These are phyloP conservation scores for Tylopilus vinaceipallidus DNA, from an alignment of 768 basidiomycete genomes.

Conservation along the genomic window DNA sequence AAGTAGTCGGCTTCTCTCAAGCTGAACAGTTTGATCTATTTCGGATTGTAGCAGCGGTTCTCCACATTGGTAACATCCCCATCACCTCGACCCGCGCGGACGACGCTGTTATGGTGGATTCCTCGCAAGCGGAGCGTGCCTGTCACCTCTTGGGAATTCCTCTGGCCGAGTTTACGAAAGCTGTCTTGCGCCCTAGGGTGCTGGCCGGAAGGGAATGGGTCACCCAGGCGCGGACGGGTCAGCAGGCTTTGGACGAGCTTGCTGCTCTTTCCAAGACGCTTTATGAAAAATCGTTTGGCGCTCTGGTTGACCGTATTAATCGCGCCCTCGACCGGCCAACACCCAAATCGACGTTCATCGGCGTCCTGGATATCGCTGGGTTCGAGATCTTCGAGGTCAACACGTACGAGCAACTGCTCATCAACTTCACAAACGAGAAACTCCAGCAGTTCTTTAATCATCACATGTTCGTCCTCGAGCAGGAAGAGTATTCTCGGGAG, in stretches of 20 bases:
- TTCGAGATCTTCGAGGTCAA: slow-evolving; percentile 97
- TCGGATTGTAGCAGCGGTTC: slow-evolving; percentile 88
- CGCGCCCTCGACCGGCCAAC: slow-evolving; percentile 90
- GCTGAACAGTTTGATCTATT: slow-evolving; percentile 90
- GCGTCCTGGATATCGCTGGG: slow-evolving; percentile 97
- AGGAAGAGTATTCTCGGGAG: slow-evolving; percentile 96
- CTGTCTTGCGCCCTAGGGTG: slow-evolving; percentile 84
- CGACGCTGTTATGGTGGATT: slow-evolving; percentile 73
- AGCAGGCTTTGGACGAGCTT: slow-evolving; percentile 92
- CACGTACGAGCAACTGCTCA: slow-evolving; percentile 95
- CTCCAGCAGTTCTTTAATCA: slow-evolving; percentile 98
- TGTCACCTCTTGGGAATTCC: slow-evolving; percentile 92
- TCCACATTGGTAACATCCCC: slow-evolving; percentile 92
- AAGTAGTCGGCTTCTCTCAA: slow-evolving; percentile 83
- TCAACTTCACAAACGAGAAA: slow-evolving; percentile 99
- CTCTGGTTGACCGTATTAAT: slow-evolving; percentile 93
- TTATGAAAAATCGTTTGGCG: slow-evolving; percentile 96
- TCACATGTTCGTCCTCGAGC: slow-evolving; percentile 99
- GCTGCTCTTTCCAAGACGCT: slow-evolving; percentile 89
- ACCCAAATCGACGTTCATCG: slow-evolving; percentile 91
- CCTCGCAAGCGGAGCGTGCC: slow-evolving; percentile 83
- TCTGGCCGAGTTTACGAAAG: slow-evolving; percentile 82
- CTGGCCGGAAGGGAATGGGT: slow-evolving; percentile 98
- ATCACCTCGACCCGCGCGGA: slow-evolving; percentile 78
- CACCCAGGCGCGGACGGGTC: slow-evolving; percentile 84